Evolutionary conservation across 805 yeast genomes (phyloP).

Genomic region (Yarrowia bubula): DNA sequence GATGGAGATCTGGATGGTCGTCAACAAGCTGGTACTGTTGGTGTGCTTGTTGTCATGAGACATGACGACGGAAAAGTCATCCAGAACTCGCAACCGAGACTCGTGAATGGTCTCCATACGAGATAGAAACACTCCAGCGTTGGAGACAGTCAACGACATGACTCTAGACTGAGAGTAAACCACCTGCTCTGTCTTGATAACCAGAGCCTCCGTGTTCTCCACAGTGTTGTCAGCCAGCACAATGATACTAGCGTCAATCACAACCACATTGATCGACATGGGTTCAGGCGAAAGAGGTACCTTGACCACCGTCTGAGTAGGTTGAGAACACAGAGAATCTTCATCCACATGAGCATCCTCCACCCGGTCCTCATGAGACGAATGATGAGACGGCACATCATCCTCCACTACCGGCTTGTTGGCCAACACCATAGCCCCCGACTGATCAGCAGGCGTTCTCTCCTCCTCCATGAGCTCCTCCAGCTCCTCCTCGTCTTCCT

Average conservation of each 20-base stretch:
- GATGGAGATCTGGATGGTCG: conserved; percentile 64
- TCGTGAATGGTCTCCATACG: conserved; percentile 67
- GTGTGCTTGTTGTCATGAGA: conserved; percentile 72
- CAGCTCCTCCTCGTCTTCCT: conserved; percentile 27
- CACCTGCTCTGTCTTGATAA: conserved; percentile 80
- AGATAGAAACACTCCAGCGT: conserved; percentile 82
- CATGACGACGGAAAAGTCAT: conserved; percentile 80
- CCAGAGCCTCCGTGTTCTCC: conserved; percentile 77
- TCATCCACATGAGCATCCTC: not conserved
- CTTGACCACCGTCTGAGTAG: conserved; percentile 23
- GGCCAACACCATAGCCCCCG: conserved; percentile 14
- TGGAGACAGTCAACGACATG: conserved; percentile 63
- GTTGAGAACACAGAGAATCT: not conserved
- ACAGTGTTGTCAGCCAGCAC: conserved; percentile 76
- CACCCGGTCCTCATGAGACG: conserved; percentile 7
- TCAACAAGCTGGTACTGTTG: conserved; percentile 53
- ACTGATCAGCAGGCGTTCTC: not conserved
- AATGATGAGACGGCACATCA: conserved; percentile 1
- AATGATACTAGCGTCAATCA: conserved; percentile 74
- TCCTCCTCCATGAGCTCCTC: conserved; percentile 27
- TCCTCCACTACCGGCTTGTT: not conserved
- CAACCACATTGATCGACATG: conserved; percentile 50
- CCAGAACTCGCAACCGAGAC: conserved; percentile 68
- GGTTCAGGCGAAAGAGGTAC: conserved; percentile 29
- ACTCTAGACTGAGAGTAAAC: conserved; percentile 66